A percentile compares a stretch with the other conserved stretches of the same genome.
phyloP scores from a whole-genome alignment of 2,329 filamentous ascomycete species.

The Diaporthe ilicicola region DNA sequence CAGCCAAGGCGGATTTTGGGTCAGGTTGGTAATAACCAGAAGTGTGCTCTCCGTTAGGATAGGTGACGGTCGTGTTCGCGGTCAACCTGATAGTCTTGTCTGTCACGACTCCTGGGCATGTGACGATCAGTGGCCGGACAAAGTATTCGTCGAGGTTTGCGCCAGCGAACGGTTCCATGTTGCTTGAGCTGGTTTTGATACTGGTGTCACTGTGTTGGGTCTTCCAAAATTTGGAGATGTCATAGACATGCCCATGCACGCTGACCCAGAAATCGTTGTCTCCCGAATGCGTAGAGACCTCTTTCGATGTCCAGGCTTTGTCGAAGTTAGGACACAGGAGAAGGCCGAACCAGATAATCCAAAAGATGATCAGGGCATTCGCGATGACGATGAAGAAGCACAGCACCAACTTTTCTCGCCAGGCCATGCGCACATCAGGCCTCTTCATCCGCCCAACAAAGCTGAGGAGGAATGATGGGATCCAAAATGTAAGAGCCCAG shows the following conservation, averaged over 20 bases:
- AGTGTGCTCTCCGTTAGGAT: constrained; percentile 69
- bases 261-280: constrained; percentile 85
- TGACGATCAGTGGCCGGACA: constrained; percentile 75
- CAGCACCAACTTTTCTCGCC: constrained; percentile 93
- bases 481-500: constrained; percentile 92
- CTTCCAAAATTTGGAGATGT: constrained; percentile 88
- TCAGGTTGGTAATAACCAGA: constrained; percentile 71
- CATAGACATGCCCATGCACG: constrained; percentile 88
- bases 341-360: constrained; percentile 86
- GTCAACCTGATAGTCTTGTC: constrained; percentile 64
- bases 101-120: constrained; percentile 78
- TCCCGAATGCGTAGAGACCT: constrained; percentile 77
- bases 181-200: constrained; percentile 65
- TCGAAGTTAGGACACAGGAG: constrained; percentile 90
- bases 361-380: constrained; percentile 87
- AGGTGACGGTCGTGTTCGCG: constrained; percentile 70
- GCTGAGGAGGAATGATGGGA: constrained; percentile 85
- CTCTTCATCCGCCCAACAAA: constrained; percentile 93
- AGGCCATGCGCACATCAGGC: constrained; percentile 95
- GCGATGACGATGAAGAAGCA: constrained; percentile 81
- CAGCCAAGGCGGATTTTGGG: constrained; percentile 63
- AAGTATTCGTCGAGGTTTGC: constrained; percentile 87
- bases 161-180: constrained; percentile 83
- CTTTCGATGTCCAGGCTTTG: constrained; percentile 81
- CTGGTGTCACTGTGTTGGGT: constrained; percentile 80